Evolutionary conservation across 257 asterid genomes (phyloP).

Genomic region (Ehretia macrophylla): DNA sequence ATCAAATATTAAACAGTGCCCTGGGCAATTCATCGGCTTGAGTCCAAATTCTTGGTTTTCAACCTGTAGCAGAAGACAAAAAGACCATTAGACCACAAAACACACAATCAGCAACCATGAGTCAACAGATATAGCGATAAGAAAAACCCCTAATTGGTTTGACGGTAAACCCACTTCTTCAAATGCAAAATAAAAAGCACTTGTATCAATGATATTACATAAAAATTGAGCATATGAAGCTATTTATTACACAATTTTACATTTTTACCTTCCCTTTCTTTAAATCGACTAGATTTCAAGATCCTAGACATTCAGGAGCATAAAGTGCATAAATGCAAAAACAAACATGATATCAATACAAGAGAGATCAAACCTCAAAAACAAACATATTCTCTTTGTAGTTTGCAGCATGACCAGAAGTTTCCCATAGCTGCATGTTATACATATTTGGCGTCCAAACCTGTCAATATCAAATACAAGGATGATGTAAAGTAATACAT

Average conservation of each 20-base stretch:
- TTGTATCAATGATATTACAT: not conserved
- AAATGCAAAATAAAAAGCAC: not conserved
- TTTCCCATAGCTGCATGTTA: slow-evolving; percentile 98
- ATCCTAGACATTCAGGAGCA: too few species aligned
- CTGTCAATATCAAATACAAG: slow-evolving; percentile 37
- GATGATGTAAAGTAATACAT: not conserved
- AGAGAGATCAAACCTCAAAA: slow-evolving; percentile 56
- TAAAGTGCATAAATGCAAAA: not conserved
- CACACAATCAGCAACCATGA: not conserved
- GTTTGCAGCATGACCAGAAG: slow-evolving; percentile 99
- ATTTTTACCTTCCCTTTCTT: too few species aligned
- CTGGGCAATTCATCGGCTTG: slow-evolving; percentile 99
- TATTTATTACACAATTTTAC: too few species aligned
- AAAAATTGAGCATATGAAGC: not conserved
- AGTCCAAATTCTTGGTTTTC: slow-evolving; percentile 97
- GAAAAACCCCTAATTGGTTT: not conserved
- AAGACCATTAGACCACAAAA: not conserved
- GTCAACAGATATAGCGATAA: too few species aligned
- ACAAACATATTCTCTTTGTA: slow-evolving; percentile 98
- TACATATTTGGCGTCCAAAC: slow-evolving; percentile 93
- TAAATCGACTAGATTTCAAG: too few species aligned
- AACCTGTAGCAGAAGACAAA: slow-evolving; percentile 42
- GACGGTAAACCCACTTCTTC: not conserved
- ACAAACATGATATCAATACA: not conserved
- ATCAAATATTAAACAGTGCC: slow-evolving; percentile 95